Evolutionary conservation across 192 early-diverging fungal species (phyloP), one percentile per base, ranked within the genome.

Genomic region (Coemansia sp.): DNA sequence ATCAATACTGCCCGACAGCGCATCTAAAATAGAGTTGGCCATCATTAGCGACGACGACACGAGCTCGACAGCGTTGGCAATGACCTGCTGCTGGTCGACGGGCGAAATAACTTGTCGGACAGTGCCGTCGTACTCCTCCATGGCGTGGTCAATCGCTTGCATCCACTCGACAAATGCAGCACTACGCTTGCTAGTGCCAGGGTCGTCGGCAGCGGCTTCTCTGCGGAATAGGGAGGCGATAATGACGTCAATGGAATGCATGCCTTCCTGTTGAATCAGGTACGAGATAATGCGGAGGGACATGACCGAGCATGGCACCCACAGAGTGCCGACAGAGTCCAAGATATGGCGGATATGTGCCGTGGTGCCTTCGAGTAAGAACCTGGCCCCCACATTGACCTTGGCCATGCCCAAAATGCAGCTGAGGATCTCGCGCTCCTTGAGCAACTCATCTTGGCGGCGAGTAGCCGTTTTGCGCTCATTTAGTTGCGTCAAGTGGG

Each of bases 91-190:
- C 59, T 61, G 59, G 34, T 61, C 34, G 32, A 4, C 36, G 1
- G 36, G 19, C 32, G 36, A 36, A 25, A 38, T 15, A 25, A 42
- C 15, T 5, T 0, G n/a, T 36, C 66, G n/a, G 44, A 19, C 34
- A 36, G 6, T 36, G 57, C 42, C 31, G 5, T 29, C 39, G 53
- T 74, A 79, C 29, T 73, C 74, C 10, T 34, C 69, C 9, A 74
- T 5, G n/a, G 71, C 74, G 15, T 45, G 66, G 34, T 76, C 79
- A n/a, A 82, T 34, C 15, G 70, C 31, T 3, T 76, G 74, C 80
- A 82, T 82, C 80, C 80, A 82, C 69, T 74, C 75, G 72, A 38
- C 66, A 69, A 82, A 82, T 1, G 69, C 57, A 41, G 73, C 63
- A 23, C 58, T 41, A 21, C 75, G 75, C 48, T 64, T 66, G n/a